Percentiles rank a stretch among this genome's conserved stretches.
Evolutionary conservation across 73 alveolate species (phyloP).

Genomic region (Tetrahymena thermophila): DNA sequence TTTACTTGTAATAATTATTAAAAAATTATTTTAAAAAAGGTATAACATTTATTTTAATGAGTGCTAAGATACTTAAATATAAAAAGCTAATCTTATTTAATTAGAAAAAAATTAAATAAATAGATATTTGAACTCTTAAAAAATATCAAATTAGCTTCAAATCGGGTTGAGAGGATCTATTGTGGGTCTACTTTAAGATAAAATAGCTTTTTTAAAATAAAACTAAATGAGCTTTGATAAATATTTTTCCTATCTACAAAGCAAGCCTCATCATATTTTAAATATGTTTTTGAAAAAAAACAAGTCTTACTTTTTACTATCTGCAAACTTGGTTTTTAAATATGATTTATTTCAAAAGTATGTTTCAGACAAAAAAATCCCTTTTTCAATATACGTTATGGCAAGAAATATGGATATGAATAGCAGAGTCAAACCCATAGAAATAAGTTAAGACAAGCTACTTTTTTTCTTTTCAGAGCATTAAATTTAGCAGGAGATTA

Average conservation of each 20-base stretch:
- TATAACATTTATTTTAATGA: background rate
- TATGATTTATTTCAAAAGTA: background rate
- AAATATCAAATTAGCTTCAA: background rate
- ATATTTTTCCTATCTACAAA: background rate
- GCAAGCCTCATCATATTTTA: background rate
- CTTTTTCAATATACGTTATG: background rate
- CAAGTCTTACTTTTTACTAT: background rate
- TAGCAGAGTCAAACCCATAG: background rate
- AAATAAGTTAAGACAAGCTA: background rate
- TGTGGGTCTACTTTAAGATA: background rate
- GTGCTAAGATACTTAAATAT: background rate
- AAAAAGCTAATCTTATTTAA: background rate
- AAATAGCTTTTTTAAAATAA: background rate
- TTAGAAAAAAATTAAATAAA: background rate
- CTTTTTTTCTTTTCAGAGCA: background rate
- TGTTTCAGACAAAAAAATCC: background rate
- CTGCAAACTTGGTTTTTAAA: background rate
- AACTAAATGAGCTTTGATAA: background rate
- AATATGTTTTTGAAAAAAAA: background rate
- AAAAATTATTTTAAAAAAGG: background rate
- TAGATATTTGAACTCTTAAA: background rate
- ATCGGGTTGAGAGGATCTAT: background rate
- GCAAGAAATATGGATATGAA: background rate
- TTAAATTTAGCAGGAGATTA: background rate
- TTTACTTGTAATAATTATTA: background rate